phyloP scores from a whole-genome alignment of 805 yeast genomes.

The Debaryomyces castellii region DNA sequence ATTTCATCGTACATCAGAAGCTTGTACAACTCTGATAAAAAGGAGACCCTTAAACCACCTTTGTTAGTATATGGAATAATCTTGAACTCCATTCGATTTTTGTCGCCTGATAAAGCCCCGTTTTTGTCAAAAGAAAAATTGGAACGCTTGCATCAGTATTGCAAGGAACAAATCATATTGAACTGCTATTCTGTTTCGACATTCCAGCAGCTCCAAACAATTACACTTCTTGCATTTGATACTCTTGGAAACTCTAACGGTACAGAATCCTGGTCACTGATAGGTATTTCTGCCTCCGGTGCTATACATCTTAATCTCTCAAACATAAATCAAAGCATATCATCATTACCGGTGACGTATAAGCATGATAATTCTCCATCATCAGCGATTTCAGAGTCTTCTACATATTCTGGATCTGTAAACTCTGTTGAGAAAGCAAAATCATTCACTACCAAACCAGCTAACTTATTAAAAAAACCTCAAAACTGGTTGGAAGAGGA shows the following conservation, averaged over 20 bases:
- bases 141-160: slow-evolving; percentile 5
- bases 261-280: slow-evolving; percentile 15
- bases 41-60: slow-evolving; percentile 4
- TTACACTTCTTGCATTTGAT: slow-evolving; percentile 12
- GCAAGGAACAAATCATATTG: slow-evolving; percentile 9
- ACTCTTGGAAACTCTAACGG: slow-evolving; percentile 11
- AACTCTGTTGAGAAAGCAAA: neutral
- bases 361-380: slow-evolving; percentile 1
- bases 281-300: slow-evolving; percentile 14
- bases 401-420: neutral
- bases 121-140: slow-evolving; percentile 5
- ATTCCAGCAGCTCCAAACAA: slow-evolving; percentile 10
- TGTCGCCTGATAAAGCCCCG: neutral
- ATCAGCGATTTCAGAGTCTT: neutral
- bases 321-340: slow-evolving; percentile 6
- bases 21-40: slow-evolving; percentile 3
- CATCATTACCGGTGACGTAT: neutral
- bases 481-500: slow-evolving; percentile 13
- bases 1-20: neutral
- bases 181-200: slow-evolving; percentile 12
- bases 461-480: slow-evolving; percentile 4
- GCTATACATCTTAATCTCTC: slow-evolving; percentile 13
- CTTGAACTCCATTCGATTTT: slow-evolving; percentile 8
- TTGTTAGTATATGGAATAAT: slow-evolving; percentile 10
- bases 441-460: neutral